Percentiles rank a stretch among this genome's conserved stretches.
Evolutionary conservation across 2,329 filamentous ascomycete species (phyloP).

Genomic region (Rhexocercosporidium sp.): DNA sequence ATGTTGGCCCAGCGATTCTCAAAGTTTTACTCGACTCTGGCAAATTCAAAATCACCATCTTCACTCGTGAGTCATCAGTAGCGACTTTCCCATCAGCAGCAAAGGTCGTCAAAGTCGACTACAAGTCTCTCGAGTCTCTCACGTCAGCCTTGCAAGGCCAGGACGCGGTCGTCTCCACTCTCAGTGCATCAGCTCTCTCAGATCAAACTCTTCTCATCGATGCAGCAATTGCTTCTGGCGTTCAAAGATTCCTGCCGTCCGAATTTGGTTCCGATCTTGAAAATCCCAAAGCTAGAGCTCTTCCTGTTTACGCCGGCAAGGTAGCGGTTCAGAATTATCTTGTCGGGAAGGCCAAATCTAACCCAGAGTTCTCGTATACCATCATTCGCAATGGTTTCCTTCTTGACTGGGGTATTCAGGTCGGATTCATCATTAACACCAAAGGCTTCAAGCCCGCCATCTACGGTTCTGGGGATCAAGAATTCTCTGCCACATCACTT

Average conservation of each 20-base stretch:
- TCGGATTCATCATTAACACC: slow-evolving; percentile 50
- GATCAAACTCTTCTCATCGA: slow-evolving; percentile 59
- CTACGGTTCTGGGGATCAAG: slow-evolving; percentile 55
- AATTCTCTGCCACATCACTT: slow-evolving; percentile 56
- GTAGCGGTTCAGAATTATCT: slow-evolving; percentile 48
- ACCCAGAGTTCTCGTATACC: slow-evolving; percentile 57
- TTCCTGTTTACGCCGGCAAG: slow-evolving; percentile 61
- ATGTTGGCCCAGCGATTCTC: slow-evolving; percentile 35
- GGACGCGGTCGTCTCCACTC: slow-evolving; percentile 61
- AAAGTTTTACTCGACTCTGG: slow-evolving; percentile 33
- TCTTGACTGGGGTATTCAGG: slow-evolving; percentile 60
- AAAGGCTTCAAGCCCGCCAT: slow-evolving; percentile 46
- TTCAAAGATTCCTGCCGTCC: slow-evolving; percentile 58
- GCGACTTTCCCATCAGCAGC: slow-evolving; percentile 40
- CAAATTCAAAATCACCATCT: slow-evolving; percentile 53
- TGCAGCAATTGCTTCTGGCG: slow-evolving; percentile 52
- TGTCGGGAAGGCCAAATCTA: slow-evolving; percentile 45
- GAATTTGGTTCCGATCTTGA: slow-evolving; percentile 56
- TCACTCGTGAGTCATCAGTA: slow-evolving; percentile 48
- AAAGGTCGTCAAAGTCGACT: slow-evolving; percentile 52
- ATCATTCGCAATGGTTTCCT: slow-evolving; percentile 59
- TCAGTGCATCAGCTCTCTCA: slow-evolving; percentile 44
- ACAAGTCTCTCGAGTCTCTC: slow-evolving; percentile 48
- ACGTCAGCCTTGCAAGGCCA: slow-evolving; percentile 56
- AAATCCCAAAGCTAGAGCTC: slow-evolving; percentile 43